Evolutionary conservation across 1,284 basidiomycete genomes (phyloP).

Genomic region (Naganishia liquefaciens): DNA sequence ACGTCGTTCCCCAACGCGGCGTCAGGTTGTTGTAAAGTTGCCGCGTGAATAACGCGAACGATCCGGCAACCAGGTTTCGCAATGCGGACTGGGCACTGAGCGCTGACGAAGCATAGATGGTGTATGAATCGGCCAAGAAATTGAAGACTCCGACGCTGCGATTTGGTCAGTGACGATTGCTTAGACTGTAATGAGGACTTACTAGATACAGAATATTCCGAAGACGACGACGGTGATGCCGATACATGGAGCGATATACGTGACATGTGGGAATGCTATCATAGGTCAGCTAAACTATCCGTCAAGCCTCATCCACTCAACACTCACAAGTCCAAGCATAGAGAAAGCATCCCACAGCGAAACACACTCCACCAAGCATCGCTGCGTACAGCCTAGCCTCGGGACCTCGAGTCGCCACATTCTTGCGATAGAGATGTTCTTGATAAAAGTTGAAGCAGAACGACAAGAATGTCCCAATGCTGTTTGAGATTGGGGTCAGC

Average conservation of each 20-base stretch:
- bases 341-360: conserved; percentile 65
- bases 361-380: conserved; percentile 64
- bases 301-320: conserved; percentile 25
- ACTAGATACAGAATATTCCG: conserved; percentile 30
- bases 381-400: conserved; percentile 72
- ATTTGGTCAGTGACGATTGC: conserved; percentile 35
- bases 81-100: conserved; percentile 36
- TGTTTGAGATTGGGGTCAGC: conserved; percentile 47
- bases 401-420: conserved; percentile 62
- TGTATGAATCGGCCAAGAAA: conserved; percentile 39
- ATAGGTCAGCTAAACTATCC: neutral
- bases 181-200: conserved; percentile 19
- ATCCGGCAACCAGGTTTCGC: conserved; percentile 34
- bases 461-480: conserved; percentile 65
- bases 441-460: conserved; percentile 64
- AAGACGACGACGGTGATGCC: conserved; percentile 61
- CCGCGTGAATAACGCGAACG: conserved; percentile 35
- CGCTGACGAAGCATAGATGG: conserved; percentile 43
- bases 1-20: conserved; percentile 34
- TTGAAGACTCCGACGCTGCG: conserved; percentile 40
- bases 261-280: conserved; percentile 38
- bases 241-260: conserved; percentile 45
- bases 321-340: conserved; percentile 48
- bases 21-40: conserved; percentile 31
- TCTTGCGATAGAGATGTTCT: conserved; percentile 66